Evolutionary conservation across 169 alveolate species (phyloP).

Genomic region (Cyclospora cayetanensis): DNA sequence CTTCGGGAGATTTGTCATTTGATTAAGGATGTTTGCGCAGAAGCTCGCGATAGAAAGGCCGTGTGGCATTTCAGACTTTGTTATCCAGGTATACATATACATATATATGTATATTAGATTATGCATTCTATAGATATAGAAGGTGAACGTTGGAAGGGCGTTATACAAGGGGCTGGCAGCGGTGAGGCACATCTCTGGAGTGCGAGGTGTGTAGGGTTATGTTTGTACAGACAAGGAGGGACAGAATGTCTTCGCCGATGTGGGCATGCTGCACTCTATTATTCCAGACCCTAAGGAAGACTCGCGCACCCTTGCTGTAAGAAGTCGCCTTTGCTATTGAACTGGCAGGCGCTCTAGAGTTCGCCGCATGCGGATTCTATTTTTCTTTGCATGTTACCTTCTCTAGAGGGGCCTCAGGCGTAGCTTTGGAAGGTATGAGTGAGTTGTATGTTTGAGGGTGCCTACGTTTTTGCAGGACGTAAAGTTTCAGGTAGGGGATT

Average conservation of each 20-base stretch:
- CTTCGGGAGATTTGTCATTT: conserved; percentile 64
- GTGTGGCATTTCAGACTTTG: conserved; percentile 57
- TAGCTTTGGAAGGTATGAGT: background rate
- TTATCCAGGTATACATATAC: conserved; percentile 65
- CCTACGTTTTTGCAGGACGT: conserved; percentile 17
- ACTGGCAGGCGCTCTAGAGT: no score
- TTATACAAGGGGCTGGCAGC: no score
- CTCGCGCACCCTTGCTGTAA: conserved; percentile 39
- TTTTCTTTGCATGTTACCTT: no score
- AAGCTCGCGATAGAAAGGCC: conserved; percentile 68
- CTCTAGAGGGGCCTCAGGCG: background rate
- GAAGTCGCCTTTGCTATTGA: background rate
- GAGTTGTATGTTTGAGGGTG: background rate
- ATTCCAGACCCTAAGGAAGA: conserved; percentile 65
- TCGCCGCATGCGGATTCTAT: no score
- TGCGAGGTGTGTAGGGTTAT: no score
- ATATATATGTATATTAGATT: background rate
- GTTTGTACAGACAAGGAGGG: conserved; percentile 56
- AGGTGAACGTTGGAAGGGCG: no score
- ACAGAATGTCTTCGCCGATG: conserved; percentile 38
- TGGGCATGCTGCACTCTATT: conserved; percentile 64
- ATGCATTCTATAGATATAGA: background rate
- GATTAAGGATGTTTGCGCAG: conserved; percentile 68
- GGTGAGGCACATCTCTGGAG: no score
- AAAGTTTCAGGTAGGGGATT: conserved; percentile 71